These are phyloP conservation scores for Cardamine resedifolia DNA, from an alignment of 345 rosid genomes.

Conservation along the genomic window DNA sequence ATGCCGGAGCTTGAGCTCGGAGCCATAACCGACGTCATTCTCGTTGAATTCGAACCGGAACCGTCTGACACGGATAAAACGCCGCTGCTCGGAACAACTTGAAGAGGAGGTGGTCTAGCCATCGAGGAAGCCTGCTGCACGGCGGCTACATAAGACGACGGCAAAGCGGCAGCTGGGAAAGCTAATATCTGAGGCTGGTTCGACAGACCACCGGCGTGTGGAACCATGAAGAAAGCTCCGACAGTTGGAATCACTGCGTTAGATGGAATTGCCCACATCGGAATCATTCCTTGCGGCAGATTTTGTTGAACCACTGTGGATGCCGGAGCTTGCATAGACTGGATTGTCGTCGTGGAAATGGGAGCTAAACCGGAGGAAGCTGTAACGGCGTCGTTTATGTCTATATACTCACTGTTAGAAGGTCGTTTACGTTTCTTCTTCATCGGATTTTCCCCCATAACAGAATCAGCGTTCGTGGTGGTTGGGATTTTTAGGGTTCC, in stretches of 20 bases:
- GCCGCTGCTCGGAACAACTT: slow-evolving; percentile 16
- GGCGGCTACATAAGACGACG: slow-evolving; percentile 57
- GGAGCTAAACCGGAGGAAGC: slow-evolving; percentile 59
- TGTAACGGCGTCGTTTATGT: slow-evolving; percentile 51
- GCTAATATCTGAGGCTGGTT: slow-evolving; percentile 59
- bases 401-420: slow-evolving; percentile 72
- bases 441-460: slow-evolving; percentile 39
- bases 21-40: slow-evolving; percentile 49
- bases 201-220: slow-evolving; percentile 44
- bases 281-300: slow-evolving; percentile 67
- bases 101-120: slow-evolving; percentile 26
- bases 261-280: slow-evolving; percentile 84
- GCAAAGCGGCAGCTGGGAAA: slow-evolving; percentile 48
- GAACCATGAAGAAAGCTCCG: slow-evolving; percentile 66
- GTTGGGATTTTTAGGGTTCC: slow-evolving; percentile 87
- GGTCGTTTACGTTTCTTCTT: slow-evolving; percentile 77
- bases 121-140: slow-evolving; percentile 50
- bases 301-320: slow-evolving; percentile 16
- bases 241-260: slow-evolving; percentile 55
- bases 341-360: slow-evolving; percentile 22
- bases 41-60: slow-evolving; percentile 39
- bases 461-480: slow-evolving; percentile 48
- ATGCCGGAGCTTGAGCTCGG: slow-evolving; percentile 53
- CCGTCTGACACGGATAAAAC: slow-evolving; percentile 28
- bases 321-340: slow-evolving; percentile 15